Evolutionary conservation across 163 green algal species (phyloP).

Genomic region (Prototheca stagnorum): DNA sequence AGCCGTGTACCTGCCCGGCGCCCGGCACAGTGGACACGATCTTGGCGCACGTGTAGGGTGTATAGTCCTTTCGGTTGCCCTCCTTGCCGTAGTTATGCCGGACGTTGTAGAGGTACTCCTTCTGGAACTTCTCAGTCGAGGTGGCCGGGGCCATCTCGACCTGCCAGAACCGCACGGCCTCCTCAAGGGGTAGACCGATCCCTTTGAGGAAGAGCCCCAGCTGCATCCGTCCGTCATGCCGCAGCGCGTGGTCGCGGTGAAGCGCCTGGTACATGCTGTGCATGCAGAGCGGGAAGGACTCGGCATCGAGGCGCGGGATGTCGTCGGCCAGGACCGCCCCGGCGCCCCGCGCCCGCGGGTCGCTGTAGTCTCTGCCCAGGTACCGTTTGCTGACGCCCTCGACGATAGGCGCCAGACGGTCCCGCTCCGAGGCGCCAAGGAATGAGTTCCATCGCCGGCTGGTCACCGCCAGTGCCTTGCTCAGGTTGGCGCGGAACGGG

Average conservation of each 20-base stretch:
- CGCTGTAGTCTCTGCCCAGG: conserved; percentile 36
- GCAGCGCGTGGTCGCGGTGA: conserved; percentile 59
- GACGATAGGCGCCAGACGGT: conserved; percentile 56
- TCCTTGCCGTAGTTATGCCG: conserved; percentile 93
- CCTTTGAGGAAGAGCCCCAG: conserved; percentile 91
- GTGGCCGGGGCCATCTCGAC: conserved; percentile 35
- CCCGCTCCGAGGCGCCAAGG: conserved; percentile 31
- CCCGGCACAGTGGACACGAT: conserved; percentile 57
- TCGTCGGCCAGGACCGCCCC: conserved; percentile 32
- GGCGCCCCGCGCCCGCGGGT: conserved; percentile 16
- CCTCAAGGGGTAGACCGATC: conserved; percentile 67
- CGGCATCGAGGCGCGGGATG: conserved; percentile 34
- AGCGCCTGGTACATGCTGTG: conserved; percentile 37
- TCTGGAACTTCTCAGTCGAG: conserved; percentile 79
- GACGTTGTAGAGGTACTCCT: conserved; percentile 91
- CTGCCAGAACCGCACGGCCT: conserved; percentile 81
- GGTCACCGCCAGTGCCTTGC: conserved; percentile 40
- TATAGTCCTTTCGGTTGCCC: conserved; percentile 81
- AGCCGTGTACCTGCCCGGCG: conserved; percentile 63
- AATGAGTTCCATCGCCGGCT: conserved; percentile 31
- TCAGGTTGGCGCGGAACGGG: conserved; percentile 40
- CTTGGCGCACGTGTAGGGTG: conserved; percentile 67
- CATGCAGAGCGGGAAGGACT: conserved; percentile 94
- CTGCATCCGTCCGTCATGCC: conserved; percentile 74
- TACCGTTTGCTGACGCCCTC: conserved; percentile 39